A percentile compares a stretch with the other conserved stretches of the same genome.
These are phyloP conservation scores for Xylariaceae sp. DNA, from an alignment of 2,329 filamentous ascomycete species.

Conservation along the genomic window DNA sequence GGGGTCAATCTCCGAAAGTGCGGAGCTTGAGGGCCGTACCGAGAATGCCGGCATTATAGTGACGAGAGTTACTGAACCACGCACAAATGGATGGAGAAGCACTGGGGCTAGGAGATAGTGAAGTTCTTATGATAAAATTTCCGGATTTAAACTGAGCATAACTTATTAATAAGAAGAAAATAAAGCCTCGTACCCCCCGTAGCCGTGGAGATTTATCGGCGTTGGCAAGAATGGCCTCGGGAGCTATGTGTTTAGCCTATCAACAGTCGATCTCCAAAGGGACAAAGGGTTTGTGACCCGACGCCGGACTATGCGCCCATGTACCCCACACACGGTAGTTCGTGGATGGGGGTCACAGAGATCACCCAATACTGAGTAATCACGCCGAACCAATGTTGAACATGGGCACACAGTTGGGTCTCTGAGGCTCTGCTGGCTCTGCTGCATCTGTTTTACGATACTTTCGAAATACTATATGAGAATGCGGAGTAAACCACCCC, in stretches of 20 bases:
- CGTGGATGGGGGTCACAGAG: slow-evolving; percentile 1
- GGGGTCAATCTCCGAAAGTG: background rate
- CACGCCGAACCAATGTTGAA: too few species aligned
- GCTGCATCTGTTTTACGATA: too few species aligned
- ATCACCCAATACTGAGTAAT: background rate
- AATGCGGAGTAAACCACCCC: too few species aligned
- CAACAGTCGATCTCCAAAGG: slow-evolving; percentile 7
- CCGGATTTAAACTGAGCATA: too few species aligned
- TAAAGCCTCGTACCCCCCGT: too few species aligned
- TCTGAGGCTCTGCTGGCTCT: too few species aligned
- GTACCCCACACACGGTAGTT: slow-evolving; percentile 11
- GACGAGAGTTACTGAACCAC: slow-evolving; percentile 23
- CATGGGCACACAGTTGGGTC: too few species aligned
- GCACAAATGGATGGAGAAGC: slow-evolving; percentile 18
- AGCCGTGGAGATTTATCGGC: slow-evolving; percentile 1
- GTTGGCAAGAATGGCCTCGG: slow-evolving; percentile 1
- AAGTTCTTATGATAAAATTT: too few species aligned
- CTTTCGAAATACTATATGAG: too few species aligned
- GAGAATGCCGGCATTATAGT: slow-evolving; percentile 49
- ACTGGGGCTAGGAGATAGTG: background rate
- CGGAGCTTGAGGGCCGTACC: slow-evolving; percentile 41
- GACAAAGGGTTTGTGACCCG: too few species aligned
- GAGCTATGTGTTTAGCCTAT: slow-evolving; percentile 20
- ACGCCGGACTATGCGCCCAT: slow-evolving; percentile 2
- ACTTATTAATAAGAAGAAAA: background rate